phyloP scores from a whole-genome alignment of 1,139 yeast species.

The Blastobotrys aristatus region DNA sequence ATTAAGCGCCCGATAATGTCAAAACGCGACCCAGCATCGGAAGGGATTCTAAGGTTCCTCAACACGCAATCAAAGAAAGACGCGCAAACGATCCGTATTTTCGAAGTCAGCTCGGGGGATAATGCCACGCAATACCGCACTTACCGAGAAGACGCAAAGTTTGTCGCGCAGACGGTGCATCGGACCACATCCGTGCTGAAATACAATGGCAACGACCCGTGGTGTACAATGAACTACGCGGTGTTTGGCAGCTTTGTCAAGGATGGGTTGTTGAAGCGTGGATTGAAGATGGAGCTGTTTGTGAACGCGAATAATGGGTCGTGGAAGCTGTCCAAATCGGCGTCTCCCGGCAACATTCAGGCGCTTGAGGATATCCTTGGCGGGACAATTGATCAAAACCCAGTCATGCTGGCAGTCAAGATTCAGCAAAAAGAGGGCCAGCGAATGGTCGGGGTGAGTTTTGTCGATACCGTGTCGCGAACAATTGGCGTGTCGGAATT shows the following conservation, averaged over 20 bases:
- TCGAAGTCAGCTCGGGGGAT: conserved; percentile 59
- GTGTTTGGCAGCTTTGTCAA: conserved; percentile 64
- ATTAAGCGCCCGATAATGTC: conserved; percentile 2
- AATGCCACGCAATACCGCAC: conserved; percentile 13
- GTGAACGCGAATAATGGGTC: conserved; percentile 35
- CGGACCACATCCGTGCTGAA: conserved; percentile 79
- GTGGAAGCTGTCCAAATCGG: conserved; percentile 58
- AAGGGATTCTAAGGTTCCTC: conserved; percentile 6
- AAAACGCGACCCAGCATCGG: conserved; percentile 6
- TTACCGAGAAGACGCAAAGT: conserved; percentile 53
- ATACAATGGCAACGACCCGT: conserved; percentile 44
- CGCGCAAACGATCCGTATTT: conserved; percentile 48
- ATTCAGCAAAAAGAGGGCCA: conserved; percentile 41
- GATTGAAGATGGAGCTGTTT: conserved; percentile 76
- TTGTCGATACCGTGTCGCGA: conserved; percentile 66
- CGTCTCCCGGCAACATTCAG: conserved; percentile 88
- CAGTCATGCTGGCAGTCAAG: conserved; percentile 73
- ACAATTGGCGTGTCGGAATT: conserved; percentile 73
- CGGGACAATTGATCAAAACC: conserved; percentile 45
- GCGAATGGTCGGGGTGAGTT: conserved; percentile 69
- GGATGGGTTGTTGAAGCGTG: conserved; percentile 61
- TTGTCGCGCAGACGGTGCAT: conserved; percentile 78
- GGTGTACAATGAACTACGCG: conserved; percentile 73
- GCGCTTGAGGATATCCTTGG: conserved; percentile 73
- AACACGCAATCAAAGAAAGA: conserved; percentile 35